Evolutionary conservation across 2,329 filamentous ascomycete genomes (phyloP), one percentile per base, ranked within the genome.

Genomic region (Neocucurbitaria cava): DNA sequence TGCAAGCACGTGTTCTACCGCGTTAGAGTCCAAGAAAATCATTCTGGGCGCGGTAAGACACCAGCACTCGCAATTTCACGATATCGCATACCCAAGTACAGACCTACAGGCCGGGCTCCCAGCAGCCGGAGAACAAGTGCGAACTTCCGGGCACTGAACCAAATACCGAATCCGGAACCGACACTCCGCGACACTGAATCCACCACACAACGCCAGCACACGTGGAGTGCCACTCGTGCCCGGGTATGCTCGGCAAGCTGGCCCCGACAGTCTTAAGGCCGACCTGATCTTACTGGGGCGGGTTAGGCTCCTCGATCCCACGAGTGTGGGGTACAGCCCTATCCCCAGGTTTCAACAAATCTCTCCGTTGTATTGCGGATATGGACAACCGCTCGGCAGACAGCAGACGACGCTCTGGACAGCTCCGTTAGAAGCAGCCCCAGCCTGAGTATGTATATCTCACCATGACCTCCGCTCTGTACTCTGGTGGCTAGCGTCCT

Each of bases 181-280:
- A 43, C 41, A 43, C 41, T 43, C 41, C 41, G 41, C 41, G 41
- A 43, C 13, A 18, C 31, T 7, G 41, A 24, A 43, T 43, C 24
- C 21, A 28, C 41, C 38, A 23, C 5, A 3, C 2, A n/a, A 40
- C 20, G 13, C 13, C 10, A 23, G 4, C 20, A 23, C 33, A 47
- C 45, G 21, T 39, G 21, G 5, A 18, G 33, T 17, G 33, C 33
- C 52, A 50, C 56, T 58, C 57, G 8, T 40, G 49, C 48, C 57
- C 50, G 58, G 57, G 62, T 52, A 54, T 63, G 58, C 58, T 65
- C 60, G 62, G 62, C 46, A 56, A 10, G 11, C 11, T 15, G n/a
- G 10, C 15, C 39, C 31, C 43, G 44, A 35, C 23, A 23, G 40
- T 49, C 50, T n/a, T 24, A 48, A 39, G 23, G 23, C 31, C 23